Evolutionary conservation across 192 early-diverging fungal genomes (phyloP), one percentile per base, ranked within the genome.

Genomic region (Umbelopsis sp.): DNA sequence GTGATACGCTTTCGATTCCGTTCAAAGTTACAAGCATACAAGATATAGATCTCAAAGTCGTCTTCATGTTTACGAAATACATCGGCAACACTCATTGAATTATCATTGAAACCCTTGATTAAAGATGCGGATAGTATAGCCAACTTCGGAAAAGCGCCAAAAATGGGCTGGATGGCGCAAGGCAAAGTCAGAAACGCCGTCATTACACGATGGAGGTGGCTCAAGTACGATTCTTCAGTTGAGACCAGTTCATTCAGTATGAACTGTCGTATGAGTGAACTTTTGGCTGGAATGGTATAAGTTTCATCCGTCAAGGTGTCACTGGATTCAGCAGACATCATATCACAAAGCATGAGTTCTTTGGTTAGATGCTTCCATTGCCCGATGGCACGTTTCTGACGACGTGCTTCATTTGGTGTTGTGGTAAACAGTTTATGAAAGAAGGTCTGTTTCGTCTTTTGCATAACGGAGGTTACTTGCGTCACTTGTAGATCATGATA

Each of bases 21-120:
- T 29, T 59, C 66, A 67, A 69, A 73, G 31, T 75, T 81, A 26
- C 67, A 65, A 17, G 80, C 77, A 53, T 78, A 81, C n/a, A 32
- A 38, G 12, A 70, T 67, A 36, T 71, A 81, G 14, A 75, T 44
- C 26, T 78, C 80, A 69, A 81, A 75, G 9, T 69, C 54, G 9
- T 65, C 32, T 34, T 52, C 66, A 51, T 45, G 71, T 14, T 78
- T 52, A 26, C 71, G 49, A 38, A 78, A 81, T 2, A 78, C 68
- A 25, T 78, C 47, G 25, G 73, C 73, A 45, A 81, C 49, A 34
- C 11, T 24, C 7, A 20, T 66, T 3, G 70, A 49, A 20, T 26
- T 32, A 25, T 74, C 26, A 50, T 71, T 22, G 25, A 62, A 75
- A 5, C 50, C 43, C 20, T 69, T 12, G 17, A 75, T 47, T 2